Evolutionary conservation across 1,139 yeast genomes (phyloP), one percentile per base, ranked within the genome.

Genomic region (Nakaseomyces uthaithaninus): DNA sequence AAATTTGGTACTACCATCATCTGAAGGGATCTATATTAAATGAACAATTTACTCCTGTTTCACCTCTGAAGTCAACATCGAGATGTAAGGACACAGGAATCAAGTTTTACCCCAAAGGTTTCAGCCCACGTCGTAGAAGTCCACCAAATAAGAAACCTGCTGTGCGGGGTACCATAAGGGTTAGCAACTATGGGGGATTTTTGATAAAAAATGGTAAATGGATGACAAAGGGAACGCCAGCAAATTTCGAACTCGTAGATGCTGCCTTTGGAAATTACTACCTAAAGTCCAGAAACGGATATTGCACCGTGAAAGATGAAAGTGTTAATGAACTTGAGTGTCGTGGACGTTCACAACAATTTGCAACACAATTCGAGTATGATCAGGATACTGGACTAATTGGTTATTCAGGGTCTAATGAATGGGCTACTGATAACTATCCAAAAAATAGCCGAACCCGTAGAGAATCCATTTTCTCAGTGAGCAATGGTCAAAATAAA

Each of bases 1-100:
- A 91, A 61, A 72, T 91, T 22, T 89, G 96, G 95, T 91, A 89
- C 63, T 89, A 74, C 64, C 91, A 84, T 64, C 73, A 80, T 46
- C 66, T 89, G 42, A 47, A 72, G 51, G 97, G 97, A 0, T 76
- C 95, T 0, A 69, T 89, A 10, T 66, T 75, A 27, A 65, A 68
- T 26, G 87, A 87, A 41, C 62, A 75, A 17, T 89, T 82, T 55
- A 57, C 69, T 11, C 82, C 82, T 16, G 76, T 83, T 36, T 82
- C 81, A 41, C 63, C 85, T 1, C 63, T 81, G 63, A 41, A 51
- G 64, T 17, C 53, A 54, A 33, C 43, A 24, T 66, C 84, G 11
- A 70, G 74, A 42, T 91, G 97, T 60, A 89, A 89, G 1, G 68
- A 65, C 3, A 60, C 67, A 3, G 91, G 91, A 2, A 82, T 89